These are phyloP conservation scores for Lunasporangiospora selenospora DNA, from an alignment of 192 early-diverging fungal species.

Conservation along the genomic window DNA sequence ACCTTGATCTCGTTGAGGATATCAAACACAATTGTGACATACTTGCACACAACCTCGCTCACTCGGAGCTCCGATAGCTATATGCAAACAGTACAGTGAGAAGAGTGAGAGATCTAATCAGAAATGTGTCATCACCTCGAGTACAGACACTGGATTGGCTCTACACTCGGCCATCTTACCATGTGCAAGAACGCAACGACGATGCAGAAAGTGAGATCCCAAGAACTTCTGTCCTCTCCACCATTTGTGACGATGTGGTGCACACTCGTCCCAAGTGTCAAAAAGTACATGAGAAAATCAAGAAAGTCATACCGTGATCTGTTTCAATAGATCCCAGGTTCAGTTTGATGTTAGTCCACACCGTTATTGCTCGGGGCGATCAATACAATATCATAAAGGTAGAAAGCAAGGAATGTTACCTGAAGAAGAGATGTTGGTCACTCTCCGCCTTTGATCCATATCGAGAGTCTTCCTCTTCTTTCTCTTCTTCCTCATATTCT, in stretches of 20 bases:
- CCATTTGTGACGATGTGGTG: neutral
- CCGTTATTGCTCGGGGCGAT: too few species aligned
- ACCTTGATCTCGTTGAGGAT: conserved; percentile 10
- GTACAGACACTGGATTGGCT: neutral
- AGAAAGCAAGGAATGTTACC: too few species aligned
- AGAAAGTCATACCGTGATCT: conserved; percentile 16
- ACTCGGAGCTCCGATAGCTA: conserved; percentile 14
- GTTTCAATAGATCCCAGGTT: too few species aligned
- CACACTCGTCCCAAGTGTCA: conserved; percentile 5
- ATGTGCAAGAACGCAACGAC: conserved; percentile 10
- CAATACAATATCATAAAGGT: too few species aligned
- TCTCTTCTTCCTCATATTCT: too few species aligned
- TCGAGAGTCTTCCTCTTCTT: too few species aligned
- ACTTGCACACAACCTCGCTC: conserved; percentile 12
- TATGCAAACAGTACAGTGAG: too few species aligned
- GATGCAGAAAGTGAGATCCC: conserved; percentile 16
- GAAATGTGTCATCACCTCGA: too few species aligned
- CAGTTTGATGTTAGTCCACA: too few species aligned
- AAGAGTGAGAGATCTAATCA: too few species aligned
- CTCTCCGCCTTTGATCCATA: too few species aligned
- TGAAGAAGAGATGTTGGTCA: too few species aligned
- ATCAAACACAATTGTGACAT: conserved; percentile 22
- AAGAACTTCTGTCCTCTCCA: neutral
- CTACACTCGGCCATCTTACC: conserved; percentile 14
- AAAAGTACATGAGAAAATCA: conserved; percentile 1